Base-by-base conservation (phyloP, 441 rosid species). In the Breynia disticha region DNA sequence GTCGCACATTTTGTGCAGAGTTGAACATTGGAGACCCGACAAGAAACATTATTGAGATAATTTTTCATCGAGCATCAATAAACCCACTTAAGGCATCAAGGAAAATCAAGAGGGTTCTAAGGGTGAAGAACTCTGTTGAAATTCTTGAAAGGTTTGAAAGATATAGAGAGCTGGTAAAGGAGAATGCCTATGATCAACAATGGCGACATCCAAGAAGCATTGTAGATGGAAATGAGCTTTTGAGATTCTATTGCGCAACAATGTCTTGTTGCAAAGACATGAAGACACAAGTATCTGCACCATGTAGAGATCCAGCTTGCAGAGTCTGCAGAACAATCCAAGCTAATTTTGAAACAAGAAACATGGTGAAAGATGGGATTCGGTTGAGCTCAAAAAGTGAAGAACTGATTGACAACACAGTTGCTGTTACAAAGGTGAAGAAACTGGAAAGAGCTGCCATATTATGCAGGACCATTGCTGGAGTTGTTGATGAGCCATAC, bases 171-270 rank as follows among this genome's bases (percentile, higher is more conserved):
- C 57, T 46, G 46, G 75, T 78, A 13, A 76, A 76, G 59, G 65
- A 52, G 51, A 71, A 45, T 42, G 71, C 79, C 10, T 52, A 60
- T 5, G 54, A 61, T 38, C 67, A 56, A 19, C 53, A 52, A 43
- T 60, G 21, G 55, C 45, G 54, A 54, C 69, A 77, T 61, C 79
- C 77, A 8, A 62, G 79, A 61, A 75, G 74, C 68, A 45, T 35
- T 5, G 81, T 74, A 0, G 89, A 78, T 57, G 84, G 86, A 11
- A 75, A 80, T 7, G 81, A 83, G 68, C 60, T 76, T 37, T 50
- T 74, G 50, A 58, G 57, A 37, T 83, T 83, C 72, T 74, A 67
- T 11, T 69, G 90, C 53, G 76, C 76, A 1, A 67, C 76, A 22
- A 67, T 76, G 61, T 68, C 77, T 22, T 80, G 82, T 19, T 54